Evolutionary conservation across 2,329 filamentous ascomycete genomes (phyloP).

Genomic region (Periglandula ipomoeae): DNA sequence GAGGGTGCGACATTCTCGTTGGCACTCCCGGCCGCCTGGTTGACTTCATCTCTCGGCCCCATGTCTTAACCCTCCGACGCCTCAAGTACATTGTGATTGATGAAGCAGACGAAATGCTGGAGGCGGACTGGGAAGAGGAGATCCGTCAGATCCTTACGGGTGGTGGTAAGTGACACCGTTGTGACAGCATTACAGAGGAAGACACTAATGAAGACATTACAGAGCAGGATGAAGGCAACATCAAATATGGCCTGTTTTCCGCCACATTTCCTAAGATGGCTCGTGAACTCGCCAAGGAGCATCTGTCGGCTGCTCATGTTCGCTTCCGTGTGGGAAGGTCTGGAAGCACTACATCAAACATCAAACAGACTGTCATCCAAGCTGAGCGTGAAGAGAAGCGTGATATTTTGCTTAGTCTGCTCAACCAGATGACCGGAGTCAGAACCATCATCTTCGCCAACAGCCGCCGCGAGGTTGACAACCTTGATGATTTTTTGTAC

Average conservation of each 20-base stretch:
- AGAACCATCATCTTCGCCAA: conserved; percentile 91
- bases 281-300: conserved; percentile 66
- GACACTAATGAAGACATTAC: conserved; percentile 15
- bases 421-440: conserved; percentile 59
- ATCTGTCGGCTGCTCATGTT: conserved; percentile 64
- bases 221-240: conserved; percentile 65
- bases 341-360: conserved; percentile 74
- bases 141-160: conserved; percentile 69
- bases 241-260: conserved; percentile 77
- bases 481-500: conserved; percentile 80
- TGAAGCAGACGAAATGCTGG: conserved; percentile 89
- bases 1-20: conserved; percentile 83
- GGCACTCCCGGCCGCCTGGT: conserved; percentile 79
- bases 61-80: conserved; percentile 62
- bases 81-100: conserved; percentile 80
- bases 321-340: conserved; percentile 81
- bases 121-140: conserved; percentile 67
- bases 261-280: conserved; percentile 83
- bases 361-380: conserved; percentile 66
- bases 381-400: conserved; percentile 60
- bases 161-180: conserved; percentile 54
- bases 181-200: conserved; percentile 6
- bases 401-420: conserved; percentile 59
- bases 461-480: conserved; percentile 66
- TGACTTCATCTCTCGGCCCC: conserved; percentile 69